Evolutionary conservation across 176 grass and related monocot genomes (phyloP).

Genomic region (Dactylis glomerata): DNA sequence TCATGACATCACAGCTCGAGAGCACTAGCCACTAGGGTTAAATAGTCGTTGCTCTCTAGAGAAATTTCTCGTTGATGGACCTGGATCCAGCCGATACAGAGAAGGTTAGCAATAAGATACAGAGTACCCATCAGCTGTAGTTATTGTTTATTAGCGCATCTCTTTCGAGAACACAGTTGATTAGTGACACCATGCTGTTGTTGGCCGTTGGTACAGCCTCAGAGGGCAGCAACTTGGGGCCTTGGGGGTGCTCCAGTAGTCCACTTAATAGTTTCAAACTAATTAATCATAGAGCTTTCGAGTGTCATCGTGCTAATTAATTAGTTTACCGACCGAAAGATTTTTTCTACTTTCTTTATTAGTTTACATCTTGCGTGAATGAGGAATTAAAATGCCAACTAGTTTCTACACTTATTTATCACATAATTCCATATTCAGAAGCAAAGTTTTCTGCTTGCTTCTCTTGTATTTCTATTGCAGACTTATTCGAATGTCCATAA

Average conservation of each 20-base stretch:
- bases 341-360: neutral
- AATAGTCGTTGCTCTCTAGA: slow-evolving; percentile 3
- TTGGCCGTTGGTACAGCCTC: slow-evolving; percentile 37
- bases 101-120: neutral
- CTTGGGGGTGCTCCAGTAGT: neutral
- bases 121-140: neutral
- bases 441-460: neutral
- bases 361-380: neutral
- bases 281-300: neutral
- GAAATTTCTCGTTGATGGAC: neutral
- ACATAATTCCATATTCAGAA: neutral
- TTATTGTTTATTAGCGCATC: slow-evolving; percentile 27
- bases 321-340: neutral
- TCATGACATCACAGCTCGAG: slow-evolving; percentile 42
- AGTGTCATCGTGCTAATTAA: slow-evolving; percentile 1
- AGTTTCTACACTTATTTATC: neutral
- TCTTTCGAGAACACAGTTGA: slow-evolving; percentile 23
- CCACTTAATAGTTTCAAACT: slow-evolving; percentile 8
- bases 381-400: neutral
- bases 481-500: neutral
- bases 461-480: neutral
- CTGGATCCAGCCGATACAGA: slow-evolving; percentile 28
- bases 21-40: slow-evolving; percentile 13
- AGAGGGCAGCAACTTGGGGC: slow-evolving; percentile 40
- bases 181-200: slow-evolving; percentile 16